phyloP scores from a whole-genome alignment of 208 protist genomes.

The Crithidia expoeki region DNA sequence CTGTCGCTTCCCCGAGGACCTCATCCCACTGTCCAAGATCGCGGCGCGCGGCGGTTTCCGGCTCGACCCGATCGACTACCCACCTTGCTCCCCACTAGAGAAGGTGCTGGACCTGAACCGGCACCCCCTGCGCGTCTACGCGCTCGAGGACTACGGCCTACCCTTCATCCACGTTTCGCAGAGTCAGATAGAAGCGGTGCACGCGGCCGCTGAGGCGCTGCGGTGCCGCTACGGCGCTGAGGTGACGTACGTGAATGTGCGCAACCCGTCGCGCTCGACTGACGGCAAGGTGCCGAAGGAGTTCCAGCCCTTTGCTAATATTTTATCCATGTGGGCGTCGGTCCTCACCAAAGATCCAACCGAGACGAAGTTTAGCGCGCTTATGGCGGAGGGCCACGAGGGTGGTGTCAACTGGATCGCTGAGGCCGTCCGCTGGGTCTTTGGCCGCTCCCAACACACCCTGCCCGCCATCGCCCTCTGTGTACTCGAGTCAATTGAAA shows the following conservation, averaged over 20 bases:
- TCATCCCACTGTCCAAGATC: conserved; percentile 74
- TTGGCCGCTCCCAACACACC: conserved; percentile 79
- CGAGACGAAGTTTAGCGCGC: conserved; percentile 60
- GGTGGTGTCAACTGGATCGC: conserved; percentile 55
- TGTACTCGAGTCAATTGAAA: conserved; percentile 59
- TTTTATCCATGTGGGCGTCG: conserved; percentile 71
- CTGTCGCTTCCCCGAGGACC: conserved; percentile 83
- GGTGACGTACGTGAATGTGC: conserved; percentile 78
- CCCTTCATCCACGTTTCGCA: conserved; percentile 50
- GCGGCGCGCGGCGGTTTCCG: conserved; percentile 80
- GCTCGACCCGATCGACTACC: conserved; percentile 62
- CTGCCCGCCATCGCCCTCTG: conserved; percentile 75
- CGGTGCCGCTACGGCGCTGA: conserved; percentile 57
- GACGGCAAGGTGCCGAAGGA: conserved; percentile 51
- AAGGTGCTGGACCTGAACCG: conserved; percentile 44
- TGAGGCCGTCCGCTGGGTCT: conserved; percentile 61
- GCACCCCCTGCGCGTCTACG: conserved; percentile 69
- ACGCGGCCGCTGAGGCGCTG: conserved; percentile 58
- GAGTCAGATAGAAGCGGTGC: conserved; percentile 64
- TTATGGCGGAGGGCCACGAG: conserved; percentile 62
- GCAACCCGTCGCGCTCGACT: conserved; percentile 58
- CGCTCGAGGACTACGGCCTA: conserved; percentile 83
- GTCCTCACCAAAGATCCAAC: conserved; percentile 67
- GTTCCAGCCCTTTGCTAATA: conserved; percentile 66
- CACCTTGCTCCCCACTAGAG: conserved; percentile 63